Evolutionary conservation across 2,329 filamentous ascomycete genomes (phyloP).

Genomic region (Pseudogymnoascus verrucosus): DNA sequence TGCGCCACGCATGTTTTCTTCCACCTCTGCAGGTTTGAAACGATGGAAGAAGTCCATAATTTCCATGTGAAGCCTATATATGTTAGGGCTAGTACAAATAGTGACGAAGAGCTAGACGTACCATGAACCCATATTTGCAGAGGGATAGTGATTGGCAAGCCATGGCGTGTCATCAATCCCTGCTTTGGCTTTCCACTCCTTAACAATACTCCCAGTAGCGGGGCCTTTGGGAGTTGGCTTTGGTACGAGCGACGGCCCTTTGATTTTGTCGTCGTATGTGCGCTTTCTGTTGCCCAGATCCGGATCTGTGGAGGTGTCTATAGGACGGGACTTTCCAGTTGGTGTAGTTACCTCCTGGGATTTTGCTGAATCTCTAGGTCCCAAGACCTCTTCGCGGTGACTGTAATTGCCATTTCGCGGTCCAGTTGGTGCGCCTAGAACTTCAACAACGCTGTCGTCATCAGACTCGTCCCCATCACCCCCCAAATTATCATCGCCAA

Average conservation of each 20-base stretch:
- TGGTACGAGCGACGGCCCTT: constrained; percentile 24
- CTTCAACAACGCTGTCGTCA: constrained; percentile 20
- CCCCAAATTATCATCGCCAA: constrained; percentile 45
- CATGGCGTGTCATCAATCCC: constrained; percentile 51
- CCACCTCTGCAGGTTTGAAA: constrained; percentile 68
- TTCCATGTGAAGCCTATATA: constrained; percentile 72
- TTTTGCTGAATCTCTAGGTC: not conserved
- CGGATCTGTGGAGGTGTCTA: constrained; percentile 28
- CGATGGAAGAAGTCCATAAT: constrained; percentile 83
- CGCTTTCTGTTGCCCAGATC: constrained; percentile 64
- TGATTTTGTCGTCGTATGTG: constrained; percentile 59
- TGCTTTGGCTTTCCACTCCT: constrained; percentile 33
- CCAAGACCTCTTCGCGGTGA: constrained; percentile 12
- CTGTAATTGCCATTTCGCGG: constrained; percentile 14
- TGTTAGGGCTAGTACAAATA: constrained; percentile 11
- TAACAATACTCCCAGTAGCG: constrained; percentile 28
- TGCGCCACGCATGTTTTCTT: constrained; percentile 64
- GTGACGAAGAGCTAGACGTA: constrained; percentile 30
- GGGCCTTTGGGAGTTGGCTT: constrained; percentile 17
- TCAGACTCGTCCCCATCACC: constrained; percentile 29
- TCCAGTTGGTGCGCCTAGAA: constrained; percentile 22
- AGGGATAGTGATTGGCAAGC: constrained; percentile 48
- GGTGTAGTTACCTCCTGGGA: constrained; percentile 11
- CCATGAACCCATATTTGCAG: constrained; percentile 48
- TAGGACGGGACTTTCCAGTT: constrained; percentile 6